Evolutionary conservation across 352 stramenopile genomes (phyloP).

Genomic region (Globisporangium solare): DNA sequence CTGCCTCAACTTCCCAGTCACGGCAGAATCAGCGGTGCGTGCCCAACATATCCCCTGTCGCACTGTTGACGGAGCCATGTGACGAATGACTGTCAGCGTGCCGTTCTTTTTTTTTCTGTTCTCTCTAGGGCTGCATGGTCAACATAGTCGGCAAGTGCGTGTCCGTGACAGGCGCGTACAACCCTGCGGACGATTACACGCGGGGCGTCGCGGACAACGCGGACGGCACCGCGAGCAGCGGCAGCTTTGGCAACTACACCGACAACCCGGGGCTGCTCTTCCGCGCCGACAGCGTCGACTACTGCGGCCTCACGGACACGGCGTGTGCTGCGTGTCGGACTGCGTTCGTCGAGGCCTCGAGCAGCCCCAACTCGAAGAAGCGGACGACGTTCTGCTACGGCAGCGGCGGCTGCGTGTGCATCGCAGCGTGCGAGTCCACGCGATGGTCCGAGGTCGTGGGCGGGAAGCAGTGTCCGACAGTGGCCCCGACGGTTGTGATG

Average conservation of each 20-base stretch:
- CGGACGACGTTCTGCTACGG: slow-evolving; percentile 29
- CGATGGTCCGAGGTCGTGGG: slow-evolving; percentile 17
- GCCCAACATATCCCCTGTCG: background rate
- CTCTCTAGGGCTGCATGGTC: slow-evolving; percentile 18
- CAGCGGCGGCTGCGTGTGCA: slow-evolving; percentile 27
- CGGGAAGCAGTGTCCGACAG: slow-evolving; percentile 12
- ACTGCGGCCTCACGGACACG: slow-evolving; percentile 27
- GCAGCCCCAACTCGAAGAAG: background rate
- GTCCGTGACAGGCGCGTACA: slow-evolving; percentile 6
- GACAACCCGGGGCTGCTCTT: slow-evolving; percentile 21
- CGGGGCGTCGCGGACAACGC: background rate
- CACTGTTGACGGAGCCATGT: background rate
- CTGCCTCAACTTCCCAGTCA: slow-evolving; percentile 22
- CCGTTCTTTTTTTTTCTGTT: background rate
- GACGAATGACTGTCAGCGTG: slow-evolving; percentile 23
- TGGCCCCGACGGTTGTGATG: slow-evolving; percentile 2
- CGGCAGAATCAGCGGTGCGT: slow-evolving; percentile 10
- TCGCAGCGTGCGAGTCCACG: slow-evolving; percentile 26
- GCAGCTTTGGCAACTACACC: slow-evolving; percentile 18
- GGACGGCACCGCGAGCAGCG: background rate
- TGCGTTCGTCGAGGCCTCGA: background rate
- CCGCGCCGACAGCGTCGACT: slow-evolving; percentile 25
- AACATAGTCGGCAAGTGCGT: slow-evolving; percentile 23
- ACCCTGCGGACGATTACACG: slow-evolving; percentile 19
- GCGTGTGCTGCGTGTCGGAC: slow-evolving; percentile 12